These are phyloP conservation scores for Neurospora sp. DNA, from an alignment of 2,329 filamentous ascomycete species.

Conservation along the genomic window DNA sequence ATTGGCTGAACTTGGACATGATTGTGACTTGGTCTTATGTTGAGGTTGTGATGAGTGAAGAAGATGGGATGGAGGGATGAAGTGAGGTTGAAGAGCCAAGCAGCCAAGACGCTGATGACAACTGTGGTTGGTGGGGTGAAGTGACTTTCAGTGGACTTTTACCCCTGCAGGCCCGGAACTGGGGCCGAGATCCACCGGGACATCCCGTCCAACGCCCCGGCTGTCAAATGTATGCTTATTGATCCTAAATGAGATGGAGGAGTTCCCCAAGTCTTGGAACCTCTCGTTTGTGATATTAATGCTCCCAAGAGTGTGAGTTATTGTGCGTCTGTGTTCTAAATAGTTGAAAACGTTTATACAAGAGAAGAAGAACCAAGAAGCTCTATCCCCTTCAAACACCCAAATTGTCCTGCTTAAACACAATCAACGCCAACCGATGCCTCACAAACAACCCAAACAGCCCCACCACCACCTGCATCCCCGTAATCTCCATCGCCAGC, in stretches of 20 bases:
- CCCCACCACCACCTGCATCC: conserved; percentile 67
- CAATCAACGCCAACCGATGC: conserved; percentile 73
- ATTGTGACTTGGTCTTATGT: neutral
- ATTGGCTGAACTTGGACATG: conserved; percentile 1
- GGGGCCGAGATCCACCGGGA: neutral
- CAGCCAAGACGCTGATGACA: neutral
- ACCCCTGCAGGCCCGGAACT: neutral
- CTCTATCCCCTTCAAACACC: conserved; percentile 22
- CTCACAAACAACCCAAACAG: conserved; percentile 75
- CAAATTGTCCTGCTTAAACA: conserved; percentile 86
- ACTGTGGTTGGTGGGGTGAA: neutral
- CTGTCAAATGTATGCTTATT: neutral
- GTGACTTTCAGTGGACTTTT: neutral
- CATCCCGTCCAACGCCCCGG: neutral
- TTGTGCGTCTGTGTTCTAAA: neutral
- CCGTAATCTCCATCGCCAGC: conserved; percentile 67
- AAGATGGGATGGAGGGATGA: neutral
- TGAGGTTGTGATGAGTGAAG: neutral
- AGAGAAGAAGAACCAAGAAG: neutral
- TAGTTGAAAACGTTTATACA: neutral
- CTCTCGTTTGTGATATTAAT: neutral
- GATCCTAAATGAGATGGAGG: neutral
- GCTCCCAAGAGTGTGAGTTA: accelerated
- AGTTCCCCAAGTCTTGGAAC: neutral
- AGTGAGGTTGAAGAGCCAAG: neutral